These are phyloP conservation scores for Mortierella hygrophila DNA, from an alignment of 192 early-diverging fungal genomes.

Conservation along the genomic window DNA sequence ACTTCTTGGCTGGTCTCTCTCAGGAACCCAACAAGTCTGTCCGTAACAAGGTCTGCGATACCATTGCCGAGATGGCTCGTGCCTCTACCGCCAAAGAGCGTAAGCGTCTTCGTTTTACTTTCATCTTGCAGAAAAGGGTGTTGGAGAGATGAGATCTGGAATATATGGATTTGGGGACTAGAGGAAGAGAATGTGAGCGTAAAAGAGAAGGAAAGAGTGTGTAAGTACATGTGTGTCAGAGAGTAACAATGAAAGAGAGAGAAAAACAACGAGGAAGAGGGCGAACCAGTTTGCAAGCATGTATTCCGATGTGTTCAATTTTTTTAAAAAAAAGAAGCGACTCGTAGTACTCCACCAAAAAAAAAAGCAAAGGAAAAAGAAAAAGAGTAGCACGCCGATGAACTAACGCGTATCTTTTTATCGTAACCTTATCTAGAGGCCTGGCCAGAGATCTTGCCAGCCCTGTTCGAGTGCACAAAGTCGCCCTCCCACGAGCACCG, in stretches of 20 bases:
- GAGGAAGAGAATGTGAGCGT: neutral
- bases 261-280: too few species aligned
- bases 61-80: slow-evolving; percentile 90
- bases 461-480: slow-evolving; percentile 86
- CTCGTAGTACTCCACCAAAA: neutral
- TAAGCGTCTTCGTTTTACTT: slow-evolving; percentile 30
- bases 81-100: slow-evolving; percentile 63
- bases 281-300: neutral
- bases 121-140: neutral
- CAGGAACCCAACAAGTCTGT: slow-evolving; percentile 79
- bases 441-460: slow-evolving; percentile 87
- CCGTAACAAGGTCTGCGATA: slow-evolving; percentile 95
- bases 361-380: too few species aligned
- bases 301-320: neutral
- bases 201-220: neutral
- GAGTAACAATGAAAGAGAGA: too few species aligned
- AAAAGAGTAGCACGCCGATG: neutral
- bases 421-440: slow-evolving; percentile 58
- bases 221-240: too few species aligned
- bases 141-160: neutral
- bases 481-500: slow-evolving; percentile 80
- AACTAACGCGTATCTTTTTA: neutral
- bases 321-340: neutral
- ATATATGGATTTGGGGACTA: neutral
- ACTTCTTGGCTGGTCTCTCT: slow-evolving; percentile 84